Base-by-base conservation (phyloP, 2,329 filamentous ascomycete genomes). In the Phialocephala sp. region DNA sequence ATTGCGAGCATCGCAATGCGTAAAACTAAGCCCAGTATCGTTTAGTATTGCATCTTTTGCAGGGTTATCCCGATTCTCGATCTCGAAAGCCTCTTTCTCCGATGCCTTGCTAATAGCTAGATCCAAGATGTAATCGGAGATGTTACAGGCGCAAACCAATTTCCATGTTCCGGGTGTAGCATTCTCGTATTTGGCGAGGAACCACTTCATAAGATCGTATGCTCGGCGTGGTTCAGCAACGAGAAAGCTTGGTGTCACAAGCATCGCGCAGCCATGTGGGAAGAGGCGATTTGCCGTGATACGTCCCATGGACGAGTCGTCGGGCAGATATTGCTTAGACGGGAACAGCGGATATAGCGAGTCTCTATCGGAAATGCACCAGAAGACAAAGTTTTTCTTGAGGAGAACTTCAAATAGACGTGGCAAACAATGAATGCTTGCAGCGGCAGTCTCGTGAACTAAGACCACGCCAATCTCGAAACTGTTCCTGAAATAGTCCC, bases 161-260 rank as follows among this genome's bases (percentile, higher is more conserved):
- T 66, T 72, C 67, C 64, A 72, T 4, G 65, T 64, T 60, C 57
- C 62, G 41, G 57, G 60, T 58, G 57, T 43, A 24, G 55, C 55
- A 68, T 69, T 57, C 58, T 68, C 65, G 62, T 63, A 64, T 4
- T 32, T 62, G 20, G n/a, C 35, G 60, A 64, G 75, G 56, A 79
- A 82, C 81, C 81, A 84, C 4, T 75, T 70, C 4, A 85, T 63
- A 24, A 85, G 73, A 0, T 75, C 69, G 36, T 74, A 75, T 1
- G 80, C 72, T 27, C 72, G 76, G 2, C 71, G 69, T 1, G 83
- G 83, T 59, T 84, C 80, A 0, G 81, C 79, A 12, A 83, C 73
- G 1, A 81, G 73, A 58, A 85, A 84, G 67, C 83, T 84, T 4
- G 83, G 83, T 0, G 82, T 84, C 3, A 85, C 71, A 0, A 85